phyloP scores from a whole-genome alignment of 2,329 filamentous ascomycete genomes.

The Hortaea werneckii region DNA sequence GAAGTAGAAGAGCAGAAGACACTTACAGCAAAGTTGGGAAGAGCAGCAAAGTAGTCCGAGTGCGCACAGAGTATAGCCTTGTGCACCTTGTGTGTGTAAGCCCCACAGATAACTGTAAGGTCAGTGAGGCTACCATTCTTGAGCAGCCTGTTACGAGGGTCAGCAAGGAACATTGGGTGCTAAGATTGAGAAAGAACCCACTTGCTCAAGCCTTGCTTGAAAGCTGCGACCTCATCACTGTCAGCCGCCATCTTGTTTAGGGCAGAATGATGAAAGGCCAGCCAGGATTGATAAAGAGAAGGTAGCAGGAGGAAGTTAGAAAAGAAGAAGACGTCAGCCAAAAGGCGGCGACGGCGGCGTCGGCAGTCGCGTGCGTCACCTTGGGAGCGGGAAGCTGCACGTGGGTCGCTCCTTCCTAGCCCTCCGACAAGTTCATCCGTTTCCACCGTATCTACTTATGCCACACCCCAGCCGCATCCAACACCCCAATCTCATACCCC shows the following conservation, averaged over 20 bases:
- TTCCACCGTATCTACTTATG: too few relatives aligned
- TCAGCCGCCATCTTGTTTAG: not conserved
- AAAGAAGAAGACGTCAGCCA: too few relatives aligned
- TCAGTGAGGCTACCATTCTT: slow-evolving; percentile 25
- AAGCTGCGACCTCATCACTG: not conserved
- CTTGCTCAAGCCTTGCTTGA: not conserved
- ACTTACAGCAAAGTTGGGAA: slow-evolving; percentile 7
- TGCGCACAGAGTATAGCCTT: slow-evolving; percentile 32
- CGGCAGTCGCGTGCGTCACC: too few relatives aligned
- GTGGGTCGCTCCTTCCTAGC: too few relatives aligned
- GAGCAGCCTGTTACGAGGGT: slow-evolving; percentile 3
- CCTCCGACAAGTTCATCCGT: too few relatives aligned
- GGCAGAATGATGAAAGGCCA: too few relatives aligned
- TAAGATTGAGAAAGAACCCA: not conserved
- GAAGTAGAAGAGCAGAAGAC: too few relatives aligned
- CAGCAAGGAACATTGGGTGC: not conserved
- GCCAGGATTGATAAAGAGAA: too few relatives aligned
- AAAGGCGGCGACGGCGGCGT: too few relatives aligned
- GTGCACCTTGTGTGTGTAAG: slow-evolving; percentile 31
- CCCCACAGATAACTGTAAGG: slow-evolving; percentile 32
- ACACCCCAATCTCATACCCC: slow-evolving; percentile 71
- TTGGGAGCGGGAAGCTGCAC: too few relatives aligned
- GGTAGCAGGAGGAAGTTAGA: too few relatives aligned
- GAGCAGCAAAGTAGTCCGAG: slow-evolving; percentile 26
- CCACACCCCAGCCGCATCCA: slow-evolving; percentile 21